Evolutionary conservation across 2,329 filamentous ascomycete genomes (phyloP), one percentile per base, ranked within the genome.

Genomic region (Talaromyces sp.): DNA sequence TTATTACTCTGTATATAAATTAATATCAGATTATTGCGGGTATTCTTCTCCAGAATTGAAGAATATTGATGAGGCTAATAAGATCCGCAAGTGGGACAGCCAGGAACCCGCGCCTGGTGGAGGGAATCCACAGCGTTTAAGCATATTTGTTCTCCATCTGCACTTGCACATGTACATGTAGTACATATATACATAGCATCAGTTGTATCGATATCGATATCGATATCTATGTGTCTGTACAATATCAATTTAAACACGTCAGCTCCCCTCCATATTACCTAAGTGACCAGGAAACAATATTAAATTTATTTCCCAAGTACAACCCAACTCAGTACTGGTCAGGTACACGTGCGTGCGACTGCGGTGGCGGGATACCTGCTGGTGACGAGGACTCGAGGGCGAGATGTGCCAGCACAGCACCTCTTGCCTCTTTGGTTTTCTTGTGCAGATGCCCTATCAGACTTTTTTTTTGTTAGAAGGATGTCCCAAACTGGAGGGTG

Each of bases 281-380:
- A 23, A 23, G 23, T 23, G 1, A 23, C 23, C 23, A 23, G 23
- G 23, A 23, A 23, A 23, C 2, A 23, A 23, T 23, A 23, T 2
- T 23, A 23, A 23, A 23, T 36, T 36, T 36, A 3, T 12, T 12
- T 12, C 23, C 23, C 8, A 47, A 47, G 10, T 1, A 30, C 28
- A 53, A 31, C 34, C 54, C 31, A 56, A 56, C 2, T 10, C 52
- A 4, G 62, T 65, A 59, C 54, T 55, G 57, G 60, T 56, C 60
- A 67, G 63, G 63, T 64, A 65, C 61, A 64, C 64, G 63, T 65
- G 64, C 63, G 66, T 65, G 60, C 44, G 18, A 47, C 44, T 27
- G 44, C 23, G 44, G 2, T 18, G 44, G 44, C 44, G 5, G 44
- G 60, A 63, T 59, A 53, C 53, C 58, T 58, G 51, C 40, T 61